A percentile compares a stretch with the other conserved stretches of the same genome.
phyloP scores from a whole-genome alignment of 129 eudicot genomes.

The Lactuca sativa region DNA sequence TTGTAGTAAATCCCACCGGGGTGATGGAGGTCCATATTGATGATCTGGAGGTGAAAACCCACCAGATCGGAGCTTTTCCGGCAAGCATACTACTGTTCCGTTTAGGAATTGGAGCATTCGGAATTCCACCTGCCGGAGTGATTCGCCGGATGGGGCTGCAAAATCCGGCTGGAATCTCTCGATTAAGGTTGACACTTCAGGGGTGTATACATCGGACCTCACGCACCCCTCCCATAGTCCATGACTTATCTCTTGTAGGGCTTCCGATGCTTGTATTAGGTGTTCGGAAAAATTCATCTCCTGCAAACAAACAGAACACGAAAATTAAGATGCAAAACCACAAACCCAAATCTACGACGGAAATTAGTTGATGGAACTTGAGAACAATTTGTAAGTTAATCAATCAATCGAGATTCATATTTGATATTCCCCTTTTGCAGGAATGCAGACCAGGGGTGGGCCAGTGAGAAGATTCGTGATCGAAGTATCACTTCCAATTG shows the following conservation, averaged over 20 bases:
- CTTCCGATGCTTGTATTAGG: slow-evolving; percentile 75
- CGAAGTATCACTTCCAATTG: not conserved
- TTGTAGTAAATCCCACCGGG: slow-evolving; percentile 66
- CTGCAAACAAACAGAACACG: slow-evolving; percentile 35
- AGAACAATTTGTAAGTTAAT: not conserved
- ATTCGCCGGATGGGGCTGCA: slow-evolving; percentile 90
- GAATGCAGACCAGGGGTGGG: not conserved
- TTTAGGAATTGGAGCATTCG: slow-evolving; percentile 86
- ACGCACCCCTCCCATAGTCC: slow-evolving; percentile 97
- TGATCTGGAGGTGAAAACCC: slow-evolving; percentile 73
- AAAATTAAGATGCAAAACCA: not conserved
- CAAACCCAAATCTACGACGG: not conserved
- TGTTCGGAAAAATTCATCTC: slow-evolving; percentile 81
- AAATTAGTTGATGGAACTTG: not conserved
- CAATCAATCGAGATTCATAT: not conserved
- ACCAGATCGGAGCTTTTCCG: slow-evolving; percentile 67
- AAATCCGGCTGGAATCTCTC: slow-evolving; percentile 89
- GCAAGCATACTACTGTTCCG: slow-evolving; percentile 55
- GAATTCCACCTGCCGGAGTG: slow-evolving; percentile 93
- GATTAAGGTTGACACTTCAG: slow-evolving; percentile 55
- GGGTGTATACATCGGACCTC: slow-evolving; percentile 75
- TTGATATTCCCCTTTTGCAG: slow-evolving; percentile 1
- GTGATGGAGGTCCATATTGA: slow-evolving; percentile 50
- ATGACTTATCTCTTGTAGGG: slow-evolving; percentile 81
- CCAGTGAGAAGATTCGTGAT: not conserved